Evolutionary conservation across 2,329 filamentous ascomycete genomes (phyloP), one percentile per base, ranked within the genome.

Genomic region (Neocatenulostroma microsporum): DNA sequence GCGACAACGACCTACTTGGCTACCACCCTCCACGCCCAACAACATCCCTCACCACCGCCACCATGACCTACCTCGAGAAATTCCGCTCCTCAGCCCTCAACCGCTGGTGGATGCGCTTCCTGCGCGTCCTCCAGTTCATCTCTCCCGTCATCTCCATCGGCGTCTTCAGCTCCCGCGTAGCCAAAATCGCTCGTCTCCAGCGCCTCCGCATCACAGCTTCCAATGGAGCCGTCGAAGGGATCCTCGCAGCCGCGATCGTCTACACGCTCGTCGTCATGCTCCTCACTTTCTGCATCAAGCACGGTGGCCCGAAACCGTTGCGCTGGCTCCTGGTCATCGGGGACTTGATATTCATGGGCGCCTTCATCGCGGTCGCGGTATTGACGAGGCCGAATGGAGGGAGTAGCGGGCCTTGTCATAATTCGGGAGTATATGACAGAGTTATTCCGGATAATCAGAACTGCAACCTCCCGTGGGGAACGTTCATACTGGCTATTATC

Each of bases 361-460:
- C 59, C 3, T 68, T 68, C 50, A 67, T 67, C 33, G 62, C 62
- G 5, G 63, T 67, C 7, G 51, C 63, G 2, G 60, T 63, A 4
- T 41, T 68, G 8, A 68, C 63, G 3, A 19, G 38, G 14, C 38
- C 38, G 21, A 8, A 27, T 15, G 34, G 32, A 11, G 38, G 37
- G 5, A 26, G 19, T 20, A 26, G 19, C n/a, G 38, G 32, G 17
- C 33, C 33, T 17, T 36, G 34, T 14, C 37, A 9, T n/a, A 21
- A 24, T n/a, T 10, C 14, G 5, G 17, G n/a, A 9, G n/a, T 23
- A 8, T 11, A 11, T 7, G 11, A 6, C 10, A 30, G 14, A 8
- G 1, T 48, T 55, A 47, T 38, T n/a, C 32, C 28, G 5, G 41
- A 27, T 30, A 40, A 60, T 33, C 40, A 49, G 30, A 41, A 56